Conservation (phyloP, 2,329 filamentous ascomycete species). For the Penicillium sp. region DNA sequence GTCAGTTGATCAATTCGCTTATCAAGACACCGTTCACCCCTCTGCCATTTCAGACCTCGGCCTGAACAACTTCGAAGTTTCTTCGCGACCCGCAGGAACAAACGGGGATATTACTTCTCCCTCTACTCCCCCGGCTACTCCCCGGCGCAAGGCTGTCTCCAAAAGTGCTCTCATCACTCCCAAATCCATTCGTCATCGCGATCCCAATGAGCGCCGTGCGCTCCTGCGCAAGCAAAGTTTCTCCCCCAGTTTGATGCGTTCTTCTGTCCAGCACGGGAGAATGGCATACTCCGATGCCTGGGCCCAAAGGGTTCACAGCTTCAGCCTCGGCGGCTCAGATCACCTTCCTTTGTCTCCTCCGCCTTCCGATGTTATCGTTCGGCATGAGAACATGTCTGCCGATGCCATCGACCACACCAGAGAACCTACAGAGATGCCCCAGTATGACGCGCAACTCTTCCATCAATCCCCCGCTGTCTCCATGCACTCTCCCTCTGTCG, state of each 20-base stretch:
- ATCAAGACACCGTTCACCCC: slow-evolving; percentile 38
- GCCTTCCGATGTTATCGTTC: slow-evolving; percentile 40
- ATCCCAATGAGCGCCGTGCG: slow-evolving; percentile 38
- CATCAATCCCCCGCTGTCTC: slow-evolving; percentile 32
- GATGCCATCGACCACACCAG: slow-evolving; percentile 30
- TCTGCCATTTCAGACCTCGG: slow-evolving; percentile 31
- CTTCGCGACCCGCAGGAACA: slow-evolving; percentile 21
- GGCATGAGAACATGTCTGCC: slow-evolving; percentile 36
- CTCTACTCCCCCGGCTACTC: slow-evolving; percentile 36
- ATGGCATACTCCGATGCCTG: slow-evolving; percentile 46
- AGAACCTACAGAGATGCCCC: slow-evolving; percentile 30
- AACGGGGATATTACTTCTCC: slow-evolving; percentile 27
- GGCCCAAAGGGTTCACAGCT: slow-evolving; percentile 52
- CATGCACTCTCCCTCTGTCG: slow-evolving; percentile 31
- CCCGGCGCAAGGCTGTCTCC: slow-evolving; percentile 29
- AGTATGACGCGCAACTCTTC: slow-evolving; percentile 32
- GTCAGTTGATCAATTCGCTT: slow-evolving; percentile 27
- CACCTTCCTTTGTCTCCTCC: slow-evolving; percentile 44
- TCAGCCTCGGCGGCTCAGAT: slow-evolving; percentile 46
- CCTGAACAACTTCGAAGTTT: slow-evolving; percentile 32
- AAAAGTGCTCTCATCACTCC: slow-evolving; percentile 37
- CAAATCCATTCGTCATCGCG: slow-evolving; percentile 39
- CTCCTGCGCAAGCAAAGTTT: slow-evolving; percentile 41
- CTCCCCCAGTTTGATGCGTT: slow-evolving; percentile 52
- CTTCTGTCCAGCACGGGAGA: slow-evolving; percentile 45